Percentiles rank a stretch among this genome's conserved stretches.
Conservation (phyloP, 2,329 filamentous ascomycete species). For the Cercospora sp. region DNA sequence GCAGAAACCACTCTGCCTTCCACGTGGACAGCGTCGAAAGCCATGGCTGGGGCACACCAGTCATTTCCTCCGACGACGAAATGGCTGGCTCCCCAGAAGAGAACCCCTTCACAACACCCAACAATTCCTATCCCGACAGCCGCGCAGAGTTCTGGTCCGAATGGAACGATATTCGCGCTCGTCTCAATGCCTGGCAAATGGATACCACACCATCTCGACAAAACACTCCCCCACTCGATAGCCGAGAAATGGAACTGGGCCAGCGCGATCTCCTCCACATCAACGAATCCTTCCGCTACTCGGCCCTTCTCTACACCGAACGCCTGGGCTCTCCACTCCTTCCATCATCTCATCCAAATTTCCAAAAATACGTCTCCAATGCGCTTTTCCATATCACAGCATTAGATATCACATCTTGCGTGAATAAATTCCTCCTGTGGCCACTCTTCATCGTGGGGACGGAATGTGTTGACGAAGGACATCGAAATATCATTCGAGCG, state of each 20-base stretch:
- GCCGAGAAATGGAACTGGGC: constrained; percentile 29
- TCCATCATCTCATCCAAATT: constrained; percentile 71
- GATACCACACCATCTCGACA: constrained; percentile 46
- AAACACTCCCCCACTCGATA: constrained; percentile 22
- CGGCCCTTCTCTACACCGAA: constrained; percentile 85
- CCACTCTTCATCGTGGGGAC: constrained; percentile 87
- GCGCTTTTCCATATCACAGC: constrained; percentile 81
- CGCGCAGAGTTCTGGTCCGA: constrained; percentile 72
- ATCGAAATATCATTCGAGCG: constrained; percentile 75
- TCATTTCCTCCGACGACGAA: constrained; percentile 42
- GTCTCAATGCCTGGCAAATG: constrained; percentile 80
- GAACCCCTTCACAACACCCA: constrained; percentile 19
- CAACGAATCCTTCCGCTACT: constrained; percentile 86
- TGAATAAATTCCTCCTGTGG: constrained; percentile 91
- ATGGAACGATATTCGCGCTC: constrained; percentile 76
- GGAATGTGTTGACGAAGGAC: constrained; percentile 79
- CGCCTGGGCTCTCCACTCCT: constrained; percentile 76
- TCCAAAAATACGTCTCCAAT: constrained; percentile 79
- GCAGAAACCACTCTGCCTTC: constrained; percentile 34
- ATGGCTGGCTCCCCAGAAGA: constrained; percentile 37
- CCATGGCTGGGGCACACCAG: constrained; percentile 61
- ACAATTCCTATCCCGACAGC: constrained; percentile 48
- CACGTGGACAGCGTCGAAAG: constrained; percentile 64
- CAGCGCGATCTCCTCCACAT: constrained; percentile 78
- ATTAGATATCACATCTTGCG: constrained; percentile 68